Percentiles rank a stretch among this genome's conserved stretches.
phyloP scores from a whole-genome alignment of 2,329 filamentous ascomycete genomes.

The Claviceps quebecensis region DNA sequence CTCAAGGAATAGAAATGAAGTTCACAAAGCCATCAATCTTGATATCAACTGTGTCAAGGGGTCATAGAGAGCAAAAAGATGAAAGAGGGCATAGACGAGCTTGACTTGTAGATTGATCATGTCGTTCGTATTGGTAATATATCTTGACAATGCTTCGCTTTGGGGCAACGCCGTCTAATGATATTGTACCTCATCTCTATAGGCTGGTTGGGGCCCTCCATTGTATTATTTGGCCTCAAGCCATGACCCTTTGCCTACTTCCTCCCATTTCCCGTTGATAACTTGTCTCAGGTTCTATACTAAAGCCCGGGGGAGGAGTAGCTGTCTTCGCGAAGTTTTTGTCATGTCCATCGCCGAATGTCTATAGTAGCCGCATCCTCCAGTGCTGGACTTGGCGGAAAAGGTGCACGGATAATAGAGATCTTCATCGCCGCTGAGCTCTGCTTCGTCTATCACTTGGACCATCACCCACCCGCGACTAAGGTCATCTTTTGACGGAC shows the following conservation, averaged over 20 bases:
- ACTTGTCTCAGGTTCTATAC: not conserved
- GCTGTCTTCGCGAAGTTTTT: not conserved
- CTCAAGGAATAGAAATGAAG: constrained; percentile 3
- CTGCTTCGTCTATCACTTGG: not conserved
- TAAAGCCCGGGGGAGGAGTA: not conserved
- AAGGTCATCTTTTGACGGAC: not conserved
- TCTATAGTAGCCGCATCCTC: not conserved
- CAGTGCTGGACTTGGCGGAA: not conserved
- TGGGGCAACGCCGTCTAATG: not conserved
- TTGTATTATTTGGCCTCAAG: not conserved
- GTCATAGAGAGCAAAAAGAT: not conserved
- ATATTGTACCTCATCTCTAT: not conserved
- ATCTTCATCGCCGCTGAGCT: not conserved
- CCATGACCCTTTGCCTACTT: not conserved
- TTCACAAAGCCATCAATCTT: not conserved
- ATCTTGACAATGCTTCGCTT: not conserved
- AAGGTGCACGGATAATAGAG: not conserved
- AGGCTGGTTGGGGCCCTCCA: not conserved
- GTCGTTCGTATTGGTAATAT: not conserved
- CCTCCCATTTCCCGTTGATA: not conserved
- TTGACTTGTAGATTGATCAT: not conserved
- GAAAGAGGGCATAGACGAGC: not conserved
- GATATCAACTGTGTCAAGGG: not conserved
- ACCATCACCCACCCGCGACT: constrained; percentile 7
- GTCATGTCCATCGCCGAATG: not conserved